phyloP scores from a whole-genome alignment of 208 protist species.

The Perkinsela sp. region DNA sequence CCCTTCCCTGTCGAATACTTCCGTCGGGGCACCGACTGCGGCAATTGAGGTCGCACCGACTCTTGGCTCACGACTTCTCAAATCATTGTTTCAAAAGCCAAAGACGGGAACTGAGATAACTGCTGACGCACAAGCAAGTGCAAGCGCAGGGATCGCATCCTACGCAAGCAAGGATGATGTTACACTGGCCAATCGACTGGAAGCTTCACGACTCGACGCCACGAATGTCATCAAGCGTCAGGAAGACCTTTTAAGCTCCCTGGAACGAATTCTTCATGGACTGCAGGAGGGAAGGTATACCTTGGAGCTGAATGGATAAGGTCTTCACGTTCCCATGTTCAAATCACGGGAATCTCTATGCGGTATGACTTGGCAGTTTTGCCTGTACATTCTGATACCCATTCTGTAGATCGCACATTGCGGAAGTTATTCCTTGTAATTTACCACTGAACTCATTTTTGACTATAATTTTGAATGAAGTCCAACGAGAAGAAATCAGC shows the following conservation, averaged over 20 bases:
- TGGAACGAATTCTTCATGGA: not conserved
- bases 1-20: too few species aligned
- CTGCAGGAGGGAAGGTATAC: not conserved
- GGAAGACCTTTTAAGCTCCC: not conserved
- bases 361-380: too few species aligned
- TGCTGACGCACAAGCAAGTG: too few species aligned
- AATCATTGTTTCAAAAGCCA: not conserved
- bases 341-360: too few species aligned
- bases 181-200: not conserved
- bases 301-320: not conserved
- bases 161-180: not conserved
- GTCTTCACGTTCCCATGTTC: not conserved
- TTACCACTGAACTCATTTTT: not conserved
- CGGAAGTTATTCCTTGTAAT: not conserved
- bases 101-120: not conserved
- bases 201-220: not conserved
- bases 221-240: not conserved
- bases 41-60: not conserved
- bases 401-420: not conserved
- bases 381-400: too few species aligned
- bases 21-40: too few species aligned
- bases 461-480: not conserved
- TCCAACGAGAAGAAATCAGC: not conserved
- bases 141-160: not conserved
- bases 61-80: not conserved